These are phyloP conservation scores for Kwoniella sp. DNA, from an alignment of 768 basidiomycete genomes.

Conservation along the genomic window DNA sequence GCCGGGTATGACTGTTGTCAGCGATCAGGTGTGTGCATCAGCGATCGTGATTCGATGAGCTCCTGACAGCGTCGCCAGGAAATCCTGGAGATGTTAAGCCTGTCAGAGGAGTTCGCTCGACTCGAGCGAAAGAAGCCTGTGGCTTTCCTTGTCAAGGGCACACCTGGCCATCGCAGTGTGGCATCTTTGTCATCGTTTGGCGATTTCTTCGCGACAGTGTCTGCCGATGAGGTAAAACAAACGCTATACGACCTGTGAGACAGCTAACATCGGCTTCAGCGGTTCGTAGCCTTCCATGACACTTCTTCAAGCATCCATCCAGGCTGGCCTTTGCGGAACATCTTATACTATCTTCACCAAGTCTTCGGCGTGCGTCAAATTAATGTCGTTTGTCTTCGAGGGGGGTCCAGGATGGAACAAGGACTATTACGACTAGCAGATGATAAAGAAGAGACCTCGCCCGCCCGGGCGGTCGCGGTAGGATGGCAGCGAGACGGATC, in stretches of 20 bases:
- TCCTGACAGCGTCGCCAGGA: conserved; percentile 20
- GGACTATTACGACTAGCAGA: too few relatives aligned
- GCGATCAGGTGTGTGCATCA: too few relatives aligned
- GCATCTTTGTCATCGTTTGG: conserved; percentile 16
- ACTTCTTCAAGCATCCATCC: conserved; percentile 75
- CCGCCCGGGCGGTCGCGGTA: too few relatives aligned
- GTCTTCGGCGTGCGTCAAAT: conserved; percentile 56
- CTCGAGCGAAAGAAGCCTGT: not conserved
- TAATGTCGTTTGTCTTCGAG: conserved; percentile 73
- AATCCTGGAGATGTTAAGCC: too few relatives aligned
- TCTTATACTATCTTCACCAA: conserved; percentile 72
- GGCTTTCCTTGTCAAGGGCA: conserved; percentile 21
- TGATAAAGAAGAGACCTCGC: too few relatives aligned
- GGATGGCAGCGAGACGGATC: conserved; percentile 94
- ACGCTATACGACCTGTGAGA: too few relatives aligned
- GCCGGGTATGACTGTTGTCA: too few relatives aligned
- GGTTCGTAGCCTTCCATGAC: conserved; percentile 69
- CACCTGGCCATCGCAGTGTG: conserved; percentile 7
- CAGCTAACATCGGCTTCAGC: conserved; percentile 40
- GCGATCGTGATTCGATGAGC: too few relatives aligned
- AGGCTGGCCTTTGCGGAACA: conserved; percentile 90
- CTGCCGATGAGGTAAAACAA: conserved; percentile 51
- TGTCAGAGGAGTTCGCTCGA: too few relatives aligned
- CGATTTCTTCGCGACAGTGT: conserved; percentile 58
- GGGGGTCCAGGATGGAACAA: conserved; percentile 18